Conservation (phyloP, 2,329 filamentous ascomycete genomes). For the Venturia oleaginea region DNA sequence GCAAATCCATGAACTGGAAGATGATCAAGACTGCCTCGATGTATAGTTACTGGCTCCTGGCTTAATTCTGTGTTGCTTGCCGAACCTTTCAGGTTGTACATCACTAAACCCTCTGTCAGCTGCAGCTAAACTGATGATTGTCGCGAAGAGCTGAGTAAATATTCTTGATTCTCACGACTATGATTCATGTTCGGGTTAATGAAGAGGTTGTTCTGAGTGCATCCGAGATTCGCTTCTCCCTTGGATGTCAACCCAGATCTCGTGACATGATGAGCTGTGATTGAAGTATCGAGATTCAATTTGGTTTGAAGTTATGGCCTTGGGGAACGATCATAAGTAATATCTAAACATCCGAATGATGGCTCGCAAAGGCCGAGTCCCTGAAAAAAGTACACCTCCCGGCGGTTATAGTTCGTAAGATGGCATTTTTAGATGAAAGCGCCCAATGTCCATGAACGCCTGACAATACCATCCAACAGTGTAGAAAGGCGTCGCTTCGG, state of each 20-base stretch:
- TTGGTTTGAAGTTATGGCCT: background rate
- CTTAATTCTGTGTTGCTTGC: too few species aligned
- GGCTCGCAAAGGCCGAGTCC: background rate
- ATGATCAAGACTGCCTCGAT: too few species aligned
- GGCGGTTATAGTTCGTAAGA: background rate
- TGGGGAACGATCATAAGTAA: background rate
- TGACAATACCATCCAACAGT: background rate
- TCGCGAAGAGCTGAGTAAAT: background rate
- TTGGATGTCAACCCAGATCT: background rate
- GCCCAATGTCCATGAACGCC: background rate
- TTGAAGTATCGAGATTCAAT: background rate
- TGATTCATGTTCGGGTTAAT: too few species aligned
- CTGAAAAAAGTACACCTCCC: too few species aligned
- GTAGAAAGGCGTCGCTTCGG: background rate
- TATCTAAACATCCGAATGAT: background rate
- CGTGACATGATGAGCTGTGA: background rate
- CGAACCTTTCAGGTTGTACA: background rate
- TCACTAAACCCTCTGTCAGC: background rate
- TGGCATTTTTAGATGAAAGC: background rate
- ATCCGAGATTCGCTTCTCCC: background rate
- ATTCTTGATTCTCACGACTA: background rate
- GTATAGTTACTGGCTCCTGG: too few species aligned
- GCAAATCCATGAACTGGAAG: too few species aligned
- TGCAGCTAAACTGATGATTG: background rate
- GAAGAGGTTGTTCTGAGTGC: background rate